phyloP scores from a whole-genome alignment of 371 early-diverging fungal genomes.

The Syncephalastrum monosporum region DNA sequence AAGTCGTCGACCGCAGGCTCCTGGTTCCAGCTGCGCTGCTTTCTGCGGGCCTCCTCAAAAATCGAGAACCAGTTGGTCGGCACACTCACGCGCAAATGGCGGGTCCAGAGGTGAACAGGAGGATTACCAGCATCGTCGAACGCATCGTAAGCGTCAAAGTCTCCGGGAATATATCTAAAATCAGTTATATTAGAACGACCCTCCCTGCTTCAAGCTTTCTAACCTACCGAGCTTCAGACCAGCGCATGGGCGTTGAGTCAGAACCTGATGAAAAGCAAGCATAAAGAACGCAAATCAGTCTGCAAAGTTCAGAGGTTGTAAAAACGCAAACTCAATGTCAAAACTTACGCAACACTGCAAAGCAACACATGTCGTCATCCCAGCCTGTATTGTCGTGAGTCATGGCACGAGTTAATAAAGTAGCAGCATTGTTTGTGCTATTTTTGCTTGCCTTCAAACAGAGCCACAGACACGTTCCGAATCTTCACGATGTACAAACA shows the following conservation, averaged over 20 bases:
- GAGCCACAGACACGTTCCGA: conserved; percentile 24
- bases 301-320: background rate
- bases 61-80: conserved; percentile 45
- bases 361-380: conserved; percentile 44
- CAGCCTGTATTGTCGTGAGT: conserved; percentile 18
- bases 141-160: conserved; percentile 44
- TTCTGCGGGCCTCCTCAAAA: conserved; percentile 47
- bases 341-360: conserved; percentile 29
- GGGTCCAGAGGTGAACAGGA: conserved; percentile 40
- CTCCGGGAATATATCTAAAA: conserved; percentile 38
- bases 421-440: background rate
- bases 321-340: background rate
- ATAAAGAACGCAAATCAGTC: background rate
- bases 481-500: conserved; percentile 32
- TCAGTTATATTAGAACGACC: conserved; percentile 6
- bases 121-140: conserved; percentile 48
- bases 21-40: conserved; percentile 33
- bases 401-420: background rate
- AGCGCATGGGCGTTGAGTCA: conserved; percentile 34
- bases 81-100: conserved; percentile 27
- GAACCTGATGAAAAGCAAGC: conserved; percentile 20
- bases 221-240: conserved; percentile 42
- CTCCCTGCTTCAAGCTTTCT: background rate
- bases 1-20: conserved; percentile 9
- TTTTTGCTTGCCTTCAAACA: conserved; percentile 33